Evolutionary conservation across 352 stramenopile species (phyloP), one percentile per base, ranked within the genome.

Genomic region (Peronospora tabacina): DNA sequence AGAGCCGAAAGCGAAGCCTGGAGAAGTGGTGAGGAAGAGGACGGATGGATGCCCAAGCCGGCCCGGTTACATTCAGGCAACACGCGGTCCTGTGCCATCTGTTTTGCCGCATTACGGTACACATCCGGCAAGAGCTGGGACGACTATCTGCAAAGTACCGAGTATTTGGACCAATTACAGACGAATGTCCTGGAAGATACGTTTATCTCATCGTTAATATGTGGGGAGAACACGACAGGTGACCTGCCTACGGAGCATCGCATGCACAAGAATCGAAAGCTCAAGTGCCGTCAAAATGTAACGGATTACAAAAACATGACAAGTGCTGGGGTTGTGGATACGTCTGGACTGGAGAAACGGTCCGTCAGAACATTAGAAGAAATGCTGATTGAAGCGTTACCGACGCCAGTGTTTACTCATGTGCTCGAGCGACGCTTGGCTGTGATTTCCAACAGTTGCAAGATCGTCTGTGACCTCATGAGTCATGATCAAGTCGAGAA

Each of bases 31-130:
- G 40, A 63, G n/a, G 68, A 79, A 26, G 78, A 84, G 15, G 79
- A 90, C 56, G 77, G 74, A 1, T 94, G 83, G 83, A 89, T 94
- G 72, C 81, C 83, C 36, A 91, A 90, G 29, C 73, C 83, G 0
- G 81, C 81, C 8, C 68, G 77, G 2, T 54, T 94, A 3, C 83
- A 94, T 49, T 86, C 76, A 16, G 83, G 83, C 32, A 85, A 87
- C 45, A 82, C 81, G 5, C 69, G 77, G 28, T 75, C 61, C n/a
- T 94, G 83, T 49, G 67, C 62, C 2, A 68, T 86, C n/a, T 94
- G 83, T 55, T 89, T 81, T 55, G 75, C 76, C 1, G 66, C 71
- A 17, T 38, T 94, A 30, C 81, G 89, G 66, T 90, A 90, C 45
- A 81, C 83, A 12, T 41, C 57, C 0, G 66, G 73, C 41, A 37